phyloP scores from a whole-genome alignment of 2,329 filamentous ascomycete species.

The Bipolaris sorokiniana region DNA sequence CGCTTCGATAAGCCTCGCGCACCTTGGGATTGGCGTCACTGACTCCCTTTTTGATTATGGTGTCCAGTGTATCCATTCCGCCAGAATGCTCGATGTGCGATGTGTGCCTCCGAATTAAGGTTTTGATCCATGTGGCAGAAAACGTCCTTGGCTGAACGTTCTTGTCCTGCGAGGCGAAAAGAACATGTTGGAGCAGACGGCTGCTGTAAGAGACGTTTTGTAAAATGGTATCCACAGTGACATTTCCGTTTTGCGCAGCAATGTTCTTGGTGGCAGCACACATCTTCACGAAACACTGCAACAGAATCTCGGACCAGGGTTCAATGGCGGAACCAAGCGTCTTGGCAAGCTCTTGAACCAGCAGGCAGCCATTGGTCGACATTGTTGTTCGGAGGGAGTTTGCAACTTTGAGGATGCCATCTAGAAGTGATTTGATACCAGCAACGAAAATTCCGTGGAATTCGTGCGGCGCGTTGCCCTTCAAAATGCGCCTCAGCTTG shows the following conservation, averaged over 20 bases:
- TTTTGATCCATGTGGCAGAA: conserved; percentile 82
- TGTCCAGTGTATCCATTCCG: conserved; percentile 82
- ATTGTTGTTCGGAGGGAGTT: conserved; percentile 87
- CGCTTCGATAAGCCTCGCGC: conserved; percentile 80
- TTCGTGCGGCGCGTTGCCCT: conserved; percentile 81
- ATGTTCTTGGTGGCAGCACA: conserved; percentile 93
- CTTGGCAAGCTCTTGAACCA: conserved; percentile 83
- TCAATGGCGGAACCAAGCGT: conserved; percentile 80
- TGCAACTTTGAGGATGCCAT: conserved; percentile 86
- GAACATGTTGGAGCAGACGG: conserved; percentile 85
- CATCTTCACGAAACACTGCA: conserved; percentile 89
- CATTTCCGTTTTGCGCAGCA: conserved; percentile 79
- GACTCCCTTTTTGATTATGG: conserved; percentile 88
- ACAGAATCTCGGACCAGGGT: conserved; percentile 84
- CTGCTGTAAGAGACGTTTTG: conserved; percentile 78
- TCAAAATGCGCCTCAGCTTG: conserved; percentile 77
- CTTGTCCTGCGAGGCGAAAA: conserved; percentile 84
- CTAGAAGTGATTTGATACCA: conserved; percentile 75
- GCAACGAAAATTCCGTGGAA: conserved; percentile 73
- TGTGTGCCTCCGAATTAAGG: conserved; percentile 81
- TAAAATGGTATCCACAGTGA: conserved; percentile 80
- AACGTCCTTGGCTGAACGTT: conserved; percentile 86
- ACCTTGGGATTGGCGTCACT: conserved; percentile 88
- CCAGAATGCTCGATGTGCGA: conserved; percentile 82
- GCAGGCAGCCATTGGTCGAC: conserved; percentile 81